Evolutionary conservation across 176 grass and related monocot genomes (phyloP), one percentile per base, ranked within the genome.

Genomic region (Eragrostis curvula): DNA sequence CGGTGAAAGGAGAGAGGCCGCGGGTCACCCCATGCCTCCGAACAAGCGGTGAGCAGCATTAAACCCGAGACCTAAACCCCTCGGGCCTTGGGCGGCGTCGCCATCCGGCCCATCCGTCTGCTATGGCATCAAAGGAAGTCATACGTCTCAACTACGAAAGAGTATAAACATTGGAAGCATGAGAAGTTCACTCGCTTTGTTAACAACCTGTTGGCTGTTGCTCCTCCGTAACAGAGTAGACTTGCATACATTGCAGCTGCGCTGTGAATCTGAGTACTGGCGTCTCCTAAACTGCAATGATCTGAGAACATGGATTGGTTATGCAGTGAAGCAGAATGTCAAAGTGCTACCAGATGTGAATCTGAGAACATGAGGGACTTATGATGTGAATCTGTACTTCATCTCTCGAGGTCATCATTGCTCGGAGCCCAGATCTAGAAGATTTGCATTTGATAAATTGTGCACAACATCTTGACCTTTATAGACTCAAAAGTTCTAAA

Each of bases 201-300:
- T 41, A 74, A 83, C 81, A 83, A 77, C 73, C 39, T 77, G 12
- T n/a, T n/a, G n/a, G n/a, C n/a, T n/a, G n/a, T 77, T 77, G 73
- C 82, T 84, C 41, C 12, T 84, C 73, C 63, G 49, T 18, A 5
- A 1, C 17, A 68, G 65, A 59, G 73, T 77, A 58, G 82, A 84
- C 50, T 15, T 69, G 73, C 49, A 84, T 12, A 69, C 49, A 2
- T 77, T 84, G 50, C 63, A 59, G 25, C 63, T 84, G 25, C 73
- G 77, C n/a, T 84, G 17, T 64, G 25, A 69, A 24, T 74, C 29
- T 23, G 18, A 3, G n/a, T n/a, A n/a, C n/a, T n/a, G n/a, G n/a
- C n/a, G n/a, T n/a, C n/a, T n/a, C n/a, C n/a, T 55, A 36, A 75
- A 74, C 81, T 75, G 30, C 30, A 66, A 74, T 66, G 46, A 64